These are phyloP conservation scores for Phytophthora vignae DNA, from an alignment of 352 stramenopile species.

Conservation along the genomic window DNA sequence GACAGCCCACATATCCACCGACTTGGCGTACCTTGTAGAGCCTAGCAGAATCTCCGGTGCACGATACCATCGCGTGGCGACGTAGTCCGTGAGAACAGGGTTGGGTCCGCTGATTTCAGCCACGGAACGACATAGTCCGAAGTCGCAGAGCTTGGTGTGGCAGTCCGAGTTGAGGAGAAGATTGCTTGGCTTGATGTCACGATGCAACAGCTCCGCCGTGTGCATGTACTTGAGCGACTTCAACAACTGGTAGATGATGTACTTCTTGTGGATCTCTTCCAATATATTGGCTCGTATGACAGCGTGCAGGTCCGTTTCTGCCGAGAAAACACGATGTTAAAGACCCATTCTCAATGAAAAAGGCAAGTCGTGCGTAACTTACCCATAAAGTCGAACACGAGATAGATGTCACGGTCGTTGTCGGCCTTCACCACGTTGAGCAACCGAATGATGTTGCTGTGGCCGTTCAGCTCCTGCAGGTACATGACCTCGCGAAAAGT, in stretches of 20 bases:
- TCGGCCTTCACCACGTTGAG: conserved; percentile 95
- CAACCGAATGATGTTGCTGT: conserved; percentile 95
- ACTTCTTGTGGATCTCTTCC: conserved; percentile 97
- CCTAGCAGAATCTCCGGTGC: conserved; percentile 96
- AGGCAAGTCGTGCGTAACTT: no score
- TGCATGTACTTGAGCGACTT: conserved; percentile 98
- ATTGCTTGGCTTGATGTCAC: conserved; percentile 98
- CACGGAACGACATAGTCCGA: conserved; percentile 94
- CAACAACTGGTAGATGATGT: conserved; percentile 97
- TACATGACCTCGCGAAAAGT: conserved; percentile 98
- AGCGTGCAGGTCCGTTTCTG: conserved; percentile 96
- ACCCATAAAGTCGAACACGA: conserved; percentile 98
- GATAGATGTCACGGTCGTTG: conserved; percentile 97
- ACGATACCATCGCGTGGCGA: conserved; percentile 96
- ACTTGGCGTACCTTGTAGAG: conserved; percentile 93
- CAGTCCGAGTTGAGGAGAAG: conserved; percentile 96
- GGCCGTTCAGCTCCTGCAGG: conserved; percentile 91
- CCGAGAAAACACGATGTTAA: background rate
- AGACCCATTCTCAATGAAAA: no score
- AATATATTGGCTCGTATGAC: conserved; percentile 96
- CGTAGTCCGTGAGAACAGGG: conserved; percentile 95
- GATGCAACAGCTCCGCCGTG: conserved; percentile 93
- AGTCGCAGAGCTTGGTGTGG: conserved; percentile 96
- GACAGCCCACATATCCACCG: conserved; percentile 95
- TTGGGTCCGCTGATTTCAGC: conserved; percentile 84